Evolutionary conservation across 208 protist species (phyloP), one percentile per base, ranked within the genome.

Genomic region (Angomonas deanei): DNA sequence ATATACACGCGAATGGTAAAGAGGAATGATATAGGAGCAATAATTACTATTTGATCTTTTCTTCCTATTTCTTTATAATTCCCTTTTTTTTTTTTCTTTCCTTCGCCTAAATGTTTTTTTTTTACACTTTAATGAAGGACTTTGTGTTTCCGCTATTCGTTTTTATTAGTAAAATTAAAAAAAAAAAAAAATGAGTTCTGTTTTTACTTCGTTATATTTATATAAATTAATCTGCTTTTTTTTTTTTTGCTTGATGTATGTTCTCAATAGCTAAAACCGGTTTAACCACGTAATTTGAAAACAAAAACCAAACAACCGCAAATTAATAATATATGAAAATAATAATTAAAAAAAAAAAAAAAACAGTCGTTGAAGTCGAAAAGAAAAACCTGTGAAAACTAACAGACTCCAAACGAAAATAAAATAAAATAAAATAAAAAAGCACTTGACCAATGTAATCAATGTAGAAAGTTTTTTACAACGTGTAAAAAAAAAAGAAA

Each of bases 381-480:
- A 54, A 27, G 24, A 30, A 30, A 60, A 39, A 34, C 13, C 5
- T 30, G 8, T 8, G 26, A 42, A 30, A 6, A 60, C 26, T 21
- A 21, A 60, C 49, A 55, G n/a, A 60, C 54, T 34, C 28, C 23
- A 60, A 60, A 30, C 11, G n/a, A 60, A 24, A 39, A 39, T 5
- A 42, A 39, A 39, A 60, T 34, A 30, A 28, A 66, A 57, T 57
- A 54, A 54, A 13, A 57, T 24, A 19, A 50, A 42, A 27, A 47
- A 27, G n/a, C 21, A 21, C 8, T 42, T 42, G 55, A 66, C 11
- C 32, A 66, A 21, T 31, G 28, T 21, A 57, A 56, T 27, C 36
- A 52, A 64, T 17, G 36, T 15, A 47, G 33, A 11, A n/a, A n/a
- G n/a, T n/a, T n/a, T n/a, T n/a, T n/a, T n/a, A n/a, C n/a, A n/a